These are phyloP conservation scores for Citrus hindsii DNA, from an alignment of 345 rosid genomes.

Conservation along the genomic window DNA sequence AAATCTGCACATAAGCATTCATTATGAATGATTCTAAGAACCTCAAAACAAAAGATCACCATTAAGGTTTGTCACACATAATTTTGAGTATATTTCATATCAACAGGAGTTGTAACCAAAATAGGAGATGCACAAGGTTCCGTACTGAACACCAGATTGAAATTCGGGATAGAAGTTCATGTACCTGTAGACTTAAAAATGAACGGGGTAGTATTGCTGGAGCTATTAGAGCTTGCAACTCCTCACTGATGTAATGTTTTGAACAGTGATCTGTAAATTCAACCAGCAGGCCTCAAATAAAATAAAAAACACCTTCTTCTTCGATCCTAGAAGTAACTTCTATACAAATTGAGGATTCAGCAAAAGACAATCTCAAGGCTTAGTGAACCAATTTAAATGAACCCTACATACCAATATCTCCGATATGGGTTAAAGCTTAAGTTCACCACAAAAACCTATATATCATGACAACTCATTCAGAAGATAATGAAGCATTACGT, in stretches of 20 bases:
- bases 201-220: constrained; percentile 87
- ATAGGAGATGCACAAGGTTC: not conserved
- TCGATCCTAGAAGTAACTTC: not conserved
- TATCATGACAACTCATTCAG: too few species aligned
- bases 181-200: constrained; percentile 74
- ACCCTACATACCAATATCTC: too few species aligned
- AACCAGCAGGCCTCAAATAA: constrained; percentile 12
- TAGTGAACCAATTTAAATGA: too few species aligned
- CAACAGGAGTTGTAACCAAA: not conserved
- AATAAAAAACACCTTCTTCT: not conserved
- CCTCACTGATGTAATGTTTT: constrained; percentile 74
- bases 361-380: not conserved
- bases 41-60: not conserved
- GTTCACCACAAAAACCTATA: too few species aligned
- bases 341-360: not conserved
- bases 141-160: not conserved
- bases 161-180: not conserved
- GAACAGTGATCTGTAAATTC: constrained; percentile 61
- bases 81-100: too few species aligned
- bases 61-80: not conserved
- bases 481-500: too few species aligned
- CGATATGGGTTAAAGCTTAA: too few species aligned
- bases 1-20: constrained; percentile 44
- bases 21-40: not conserved
- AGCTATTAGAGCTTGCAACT: constrained; percentile 75